Percentiles rank a stretch among this genome's conserved stretches.
Conservation (phyloP, 2,329 filamentous ascomycete species). For the Mariannaea sp. region DNA sequence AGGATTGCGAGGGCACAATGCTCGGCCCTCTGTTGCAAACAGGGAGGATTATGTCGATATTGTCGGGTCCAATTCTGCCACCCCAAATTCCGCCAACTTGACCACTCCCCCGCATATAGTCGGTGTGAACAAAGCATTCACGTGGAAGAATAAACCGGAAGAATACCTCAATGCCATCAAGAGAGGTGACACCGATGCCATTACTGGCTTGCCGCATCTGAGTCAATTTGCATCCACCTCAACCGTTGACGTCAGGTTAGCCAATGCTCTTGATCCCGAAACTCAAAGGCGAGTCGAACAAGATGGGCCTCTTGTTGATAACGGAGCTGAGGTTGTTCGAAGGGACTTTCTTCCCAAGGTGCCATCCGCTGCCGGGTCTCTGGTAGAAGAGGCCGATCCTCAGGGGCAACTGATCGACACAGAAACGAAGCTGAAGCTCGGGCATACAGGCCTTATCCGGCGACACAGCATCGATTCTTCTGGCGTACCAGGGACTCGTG, state of each 20-base stretch:
- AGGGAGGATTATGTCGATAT: constrained; percentile 58
- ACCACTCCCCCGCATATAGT: constrained; percentile 44
- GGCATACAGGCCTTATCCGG: constrained; percentile 60
- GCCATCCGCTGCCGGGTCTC: constrained; percentile 62
- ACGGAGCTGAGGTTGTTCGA: constrained; percentile 50
- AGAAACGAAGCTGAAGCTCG: constrained; percentile 51
- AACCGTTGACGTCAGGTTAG: constrained; percentile 32
- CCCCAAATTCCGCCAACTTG: constrained; percentile 32
- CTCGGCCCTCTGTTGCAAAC: constrained; percentile 52
- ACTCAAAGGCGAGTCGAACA: constrained; percentile 26
- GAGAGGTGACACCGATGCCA: constrained; percentile 41
- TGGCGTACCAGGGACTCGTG: constrained; percentile 37
- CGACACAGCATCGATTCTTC: constrained; percentile 61
- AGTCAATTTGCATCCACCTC: constrained; percentile 37
- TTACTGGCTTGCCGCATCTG: constrained; percentile 33
- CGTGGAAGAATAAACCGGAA: constrained; percentile 67
- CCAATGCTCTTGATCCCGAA: constrained; percentile 33
- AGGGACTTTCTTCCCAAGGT: constrained; percentile 50
- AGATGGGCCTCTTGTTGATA: constrained; percentile 36
- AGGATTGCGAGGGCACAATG: constrained; percentile 56
- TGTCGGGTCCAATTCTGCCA: constrained; percentile 16
- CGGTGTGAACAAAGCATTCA: constrained; percentile 57
- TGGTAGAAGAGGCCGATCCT: constrained; percentile 63
- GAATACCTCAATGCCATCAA: constrained; percentile 57
- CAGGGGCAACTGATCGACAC: constrained; percentile 57